Percentiles rank a stretch among this genome's conserved stretches.
Conservation (phyloP, 495 filamentous ascomycete genomes). For the Friedmanniomyces endolithicus region DNA sequence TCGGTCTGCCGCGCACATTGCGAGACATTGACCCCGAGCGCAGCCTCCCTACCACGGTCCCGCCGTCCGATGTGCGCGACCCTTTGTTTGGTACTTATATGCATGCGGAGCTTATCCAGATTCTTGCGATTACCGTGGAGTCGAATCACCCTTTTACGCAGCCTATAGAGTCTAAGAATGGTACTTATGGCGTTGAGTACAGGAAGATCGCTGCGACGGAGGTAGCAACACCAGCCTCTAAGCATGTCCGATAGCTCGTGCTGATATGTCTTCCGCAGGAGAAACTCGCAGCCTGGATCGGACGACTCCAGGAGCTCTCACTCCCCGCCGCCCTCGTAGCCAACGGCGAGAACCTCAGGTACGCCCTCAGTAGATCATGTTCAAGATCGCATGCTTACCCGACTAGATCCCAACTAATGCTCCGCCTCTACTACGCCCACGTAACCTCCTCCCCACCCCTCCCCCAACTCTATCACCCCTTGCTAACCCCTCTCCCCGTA, state of each 20-base stretch:
- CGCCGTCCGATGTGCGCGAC: neutral
- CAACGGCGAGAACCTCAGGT: neutral
- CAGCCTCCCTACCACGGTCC: neutral
- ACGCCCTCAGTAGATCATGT: neutral
- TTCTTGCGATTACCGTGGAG: conserved; percentile 11
- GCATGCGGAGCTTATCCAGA: conserved; percentile 11
- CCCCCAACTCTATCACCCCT: too few relatives aligned
- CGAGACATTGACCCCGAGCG: conserved; percentile 11
- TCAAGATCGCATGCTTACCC: neutral
- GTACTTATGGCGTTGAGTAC: conserved; percentile 15
- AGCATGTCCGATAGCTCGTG: too few relatives aligned
- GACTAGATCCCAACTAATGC: conserved; percentile 11
- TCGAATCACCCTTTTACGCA: conserved; percentile 11
- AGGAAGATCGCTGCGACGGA: conserved; percentile 11
- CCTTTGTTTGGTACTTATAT: conserved; percentile 11
- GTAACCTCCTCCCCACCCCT: neutral
- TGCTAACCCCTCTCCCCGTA: neutral
- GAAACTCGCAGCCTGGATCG: conserved; percentile 10
- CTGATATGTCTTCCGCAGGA: neutral
- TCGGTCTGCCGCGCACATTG: conserved; percentile 12
- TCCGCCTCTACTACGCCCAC: conserved; percentile 8
- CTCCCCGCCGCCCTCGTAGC: neutral
- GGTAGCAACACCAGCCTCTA: neutral
- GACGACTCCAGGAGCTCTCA: neutral
- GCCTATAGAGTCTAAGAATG: conserved; percentile 15